Evolutionary conservation across 176 grass and related monocot genomes (phyloP).

Genomic region (Panicum miliaceum): DNA sequence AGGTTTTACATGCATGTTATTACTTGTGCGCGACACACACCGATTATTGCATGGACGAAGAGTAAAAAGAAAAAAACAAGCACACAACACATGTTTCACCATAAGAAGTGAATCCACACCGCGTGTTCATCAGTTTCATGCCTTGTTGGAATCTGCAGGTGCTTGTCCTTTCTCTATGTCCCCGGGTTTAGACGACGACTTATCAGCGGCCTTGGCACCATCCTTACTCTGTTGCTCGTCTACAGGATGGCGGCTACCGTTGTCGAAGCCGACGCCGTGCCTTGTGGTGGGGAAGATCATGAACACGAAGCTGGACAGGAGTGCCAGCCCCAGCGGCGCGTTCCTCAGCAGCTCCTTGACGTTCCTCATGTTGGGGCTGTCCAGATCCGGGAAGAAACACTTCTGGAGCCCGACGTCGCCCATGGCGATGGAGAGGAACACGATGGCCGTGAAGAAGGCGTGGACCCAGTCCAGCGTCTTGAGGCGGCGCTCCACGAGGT

Average conservation of each 20-base stretch:
- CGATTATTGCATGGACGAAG: no score
- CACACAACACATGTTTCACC: no score
- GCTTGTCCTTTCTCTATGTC: no score
- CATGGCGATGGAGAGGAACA: slow-evolving; percentile 4
- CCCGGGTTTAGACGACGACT: no score
- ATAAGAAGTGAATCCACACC: no score
- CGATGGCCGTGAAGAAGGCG: slow-evolving; percentile 10
- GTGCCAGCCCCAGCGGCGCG: background rate
- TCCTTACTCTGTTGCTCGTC: no score
- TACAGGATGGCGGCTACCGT: background rate
- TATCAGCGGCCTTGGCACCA: no score
- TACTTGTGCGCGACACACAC: no score
- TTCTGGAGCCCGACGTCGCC: slow-evolving; percentile 8
- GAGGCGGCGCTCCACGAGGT: background rate
- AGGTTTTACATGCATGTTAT: no score
- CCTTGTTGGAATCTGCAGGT: no score
- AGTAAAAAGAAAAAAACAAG: no score
- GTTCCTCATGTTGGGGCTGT: background rate
- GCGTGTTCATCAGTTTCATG: no score
- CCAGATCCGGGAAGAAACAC: background rate
- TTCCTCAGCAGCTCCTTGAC: slow-evolving; percentile 10
- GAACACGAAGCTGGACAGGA: background rate
- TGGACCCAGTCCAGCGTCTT: background rate
- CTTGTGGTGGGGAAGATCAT: slow-evolving; percentile 14
- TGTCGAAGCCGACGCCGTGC: background rate